These are phyloP conservation scores for Microsporum canis DNA, from an alignment of 2,329 filamentous ascomycete species.

Conservation along the genomic window DNA sequence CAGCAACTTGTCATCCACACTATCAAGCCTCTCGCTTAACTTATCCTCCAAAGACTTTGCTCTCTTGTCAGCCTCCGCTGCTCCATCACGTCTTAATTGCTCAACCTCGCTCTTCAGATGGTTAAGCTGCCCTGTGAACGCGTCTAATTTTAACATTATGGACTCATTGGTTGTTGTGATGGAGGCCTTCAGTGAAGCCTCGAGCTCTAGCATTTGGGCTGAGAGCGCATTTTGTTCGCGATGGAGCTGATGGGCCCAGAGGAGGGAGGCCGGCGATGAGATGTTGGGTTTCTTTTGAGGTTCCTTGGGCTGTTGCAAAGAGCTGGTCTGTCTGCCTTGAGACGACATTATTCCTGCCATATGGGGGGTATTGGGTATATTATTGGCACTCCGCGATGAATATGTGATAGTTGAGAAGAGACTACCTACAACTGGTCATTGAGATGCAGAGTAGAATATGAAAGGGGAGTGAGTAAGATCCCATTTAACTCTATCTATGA, in stretches of 20 bases:
- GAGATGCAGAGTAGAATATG: background rate
- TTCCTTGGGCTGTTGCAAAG: background rate
- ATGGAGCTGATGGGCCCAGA: constrained; percentile 32
- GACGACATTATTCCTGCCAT: constrained; percentile 4
- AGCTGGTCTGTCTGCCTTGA: constrained; percentile 7
- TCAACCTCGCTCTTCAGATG: background rate
- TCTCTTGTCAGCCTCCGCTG: constrained; percentile 15
- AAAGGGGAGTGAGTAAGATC: background rate
- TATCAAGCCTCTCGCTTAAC: background rate
- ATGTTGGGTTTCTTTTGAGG: background rate
- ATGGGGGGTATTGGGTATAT: background rate
- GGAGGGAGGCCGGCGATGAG: constrained; percentile 18
- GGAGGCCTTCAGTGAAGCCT: constrained; percentile 7
- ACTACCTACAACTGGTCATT: background rate
- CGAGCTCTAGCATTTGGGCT: constrained; percentile 19
- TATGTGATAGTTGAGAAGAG: background rate
- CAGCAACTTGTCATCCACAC: background rate
- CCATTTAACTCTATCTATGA: constrained; percentile 2
- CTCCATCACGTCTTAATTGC: constrained; percentile 8
- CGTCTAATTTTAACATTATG: background rate
- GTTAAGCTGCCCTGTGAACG: background rate
- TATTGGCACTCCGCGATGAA: background rate
- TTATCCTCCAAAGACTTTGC: background rate
- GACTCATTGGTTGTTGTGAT: background rate
- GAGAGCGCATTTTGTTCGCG: constrained; percentile 27